Percentiles rank a stretch among this genome's conserved stretches.
Conservation (phyloP, 2,329 filamentous ascomycete species). For the Cladosporium sp. region DNA sequence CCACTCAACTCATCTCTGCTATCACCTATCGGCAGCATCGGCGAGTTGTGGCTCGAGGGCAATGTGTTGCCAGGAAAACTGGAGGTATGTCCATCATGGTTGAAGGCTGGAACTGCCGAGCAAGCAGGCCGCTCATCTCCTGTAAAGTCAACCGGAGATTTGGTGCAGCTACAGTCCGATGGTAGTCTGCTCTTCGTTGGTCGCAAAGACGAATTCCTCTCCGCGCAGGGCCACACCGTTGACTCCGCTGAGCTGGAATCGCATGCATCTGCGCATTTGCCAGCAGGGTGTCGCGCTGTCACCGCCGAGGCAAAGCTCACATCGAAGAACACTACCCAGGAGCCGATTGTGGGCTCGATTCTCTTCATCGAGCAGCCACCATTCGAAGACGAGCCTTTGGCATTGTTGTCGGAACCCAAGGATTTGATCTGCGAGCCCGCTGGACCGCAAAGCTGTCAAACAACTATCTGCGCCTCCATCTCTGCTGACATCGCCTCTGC, state of each 20-base stretch:
- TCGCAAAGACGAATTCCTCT: conserved; percentile 73
- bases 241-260: conserved; percentile 71
- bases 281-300: conserved; percentile 32
- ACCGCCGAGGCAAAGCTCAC: conserved; percentile 28
- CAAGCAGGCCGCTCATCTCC: conserved; percentile 32
- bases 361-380: conserved; percentile 39
- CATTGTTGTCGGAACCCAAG: conserved; percentile 31
- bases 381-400: conserved; percentile 30
- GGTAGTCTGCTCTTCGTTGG: conserved; percentile 54
- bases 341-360: conserved; percentile 9
- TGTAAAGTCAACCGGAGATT: conserved; percentile 24
- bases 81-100: conserved; percentile 17
- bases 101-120: conserved; percentile 14
- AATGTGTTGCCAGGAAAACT: conserved; percentile 39
- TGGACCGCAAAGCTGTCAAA: conserved; percentile 16
- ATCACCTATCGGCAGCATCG: conserved; percentile 43
- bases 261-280: conserved; percentile 33
- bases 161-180: conserved; percentile 24
- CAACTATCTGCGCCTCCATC: conserved; percentile 26
- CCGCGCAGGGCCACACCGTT: conserved; percentile 73
- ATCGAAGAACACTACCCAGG: conserved; percentile 19
- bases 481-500: conserved; percentile 36
- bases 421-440: conserved; percentile 21
- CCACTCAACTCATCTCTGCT: conserved; percentile 27
- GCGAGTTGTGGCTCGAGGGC: conserved; percentile 25